Base-by-base conservation (phyloP, 257 asterid genomes). In the Lavandula angustifolia region DNA sequence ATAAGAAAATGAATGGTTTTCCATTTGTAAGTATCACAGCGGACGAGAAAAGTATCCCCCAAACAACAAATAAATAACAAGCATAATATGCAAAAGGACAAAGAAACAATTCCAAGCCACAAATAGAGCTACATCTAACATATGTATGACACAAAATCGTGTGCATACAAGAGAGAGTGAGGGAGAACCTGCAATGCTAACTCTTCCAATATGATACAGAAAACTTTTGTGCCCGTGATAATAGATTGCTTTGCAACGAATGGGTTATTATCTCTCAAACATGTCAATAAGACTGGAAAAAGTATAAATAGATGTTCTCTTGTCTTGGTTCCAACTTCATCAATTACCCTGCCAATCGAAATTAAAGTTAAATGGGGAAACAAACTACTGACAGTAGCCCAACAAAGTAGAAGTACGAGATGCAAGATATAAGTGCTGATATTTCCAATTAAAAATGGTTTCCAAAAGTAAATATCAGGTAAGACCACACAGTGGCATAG, bases 161-260 rank as follows among this genome's bases (percentile, higher is more conserved):
- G 10, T 29, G 10, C 4, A 43, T 4, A n/a, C 29, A 31, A 12
- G 55, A 50, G 35, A 50, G 3, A 54, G 7, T 12, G 9, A 5
- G 37, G 11, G 54, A 43, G 41, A 35, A 94, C 97, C 99, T 94
- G 99, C 56, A 84, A 70, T 66, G 88, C 81, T 62, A 92, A 67
- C 69, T 87, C 96, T 72, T 89, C 99, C 86, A 94, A 53, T 65
- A 85, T 80, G 3, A 70, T 50, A 79, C 64, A 73, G 76, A 90
- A 90, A 72, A 87, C 10, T 63, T 78, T 83, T 62, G 89, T 82
- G 76, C 97, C 95, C 7, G 79, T 76, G 60, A 86, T 63, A 55
- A 90, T 81, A 57, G 96, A 71, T 75, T 87, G 99, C 81, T 81
- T 90, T 67, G 83, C 89, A 69, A 94, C 80, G 64, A 54, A 44